Base-by-base conservation (phyloP, 208 protist species). In the Herpetomonas tarakana region DNA sequence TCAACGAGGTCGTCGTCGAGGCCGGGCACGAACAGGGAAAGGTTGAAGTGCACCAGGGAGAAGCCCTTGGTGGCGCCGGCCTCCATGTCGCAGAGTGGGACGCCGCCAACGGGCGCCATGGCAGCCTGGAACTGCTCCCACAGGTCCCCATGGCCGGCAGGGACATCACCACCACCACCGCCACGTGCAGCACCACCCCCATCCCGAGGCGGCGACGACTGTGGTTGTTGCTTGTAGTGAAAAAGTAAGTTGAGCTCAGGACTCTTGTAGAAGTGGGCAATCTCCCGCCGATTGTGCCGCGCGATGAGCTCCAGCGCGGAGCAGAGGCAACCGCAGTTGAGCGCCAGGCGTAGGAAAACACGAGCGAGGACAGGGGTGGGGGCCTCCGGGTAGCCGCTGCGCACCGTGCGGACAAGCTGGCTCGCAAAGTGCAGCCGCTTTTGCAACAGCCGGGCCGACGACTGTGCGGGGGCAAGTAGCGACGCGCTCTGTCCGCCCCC, bases 271-370 rank as follows among this genome's bases (percentile, higher is more conserved):
- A 81, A 78, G 28, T 44, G 31, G 11, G 19, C 22, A 21, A 90
- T 56, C 53, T 82, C 71, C 14, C 39, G 41, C 9, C 54, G 55
- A 35, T 76, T 82, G 72, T 71, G 85, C 27, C 49, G 50, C n/a
- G 68, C 67, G 29, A 91, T 65, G 45, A 91, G 68, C 60, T 91
- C 80, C 2, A 91, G 58, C 14, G 78, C 49, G 0, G 78, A 74
- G 31, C 78, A 51, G 16, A 91, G 71, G 50, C 79, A 84, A 35
- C 76, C 75, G 50, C 88, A 78, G 49, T 80, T 81, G 16, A 91
- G 68, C 11, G 78, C 71, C 25, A 87, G 54, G 18, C 84, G 77
- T 0, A 91, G 50, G n/a, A 87, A 45, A 18, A 79, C 72, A 2
- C 84, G 67, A 0, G 71, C 58, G 7, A 63, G 65, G 12, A 82